phyloP scores from a whole-genome alignment of 176 grass and related monocot genomes.

The Rhynchospora breviuscula region DNA sequence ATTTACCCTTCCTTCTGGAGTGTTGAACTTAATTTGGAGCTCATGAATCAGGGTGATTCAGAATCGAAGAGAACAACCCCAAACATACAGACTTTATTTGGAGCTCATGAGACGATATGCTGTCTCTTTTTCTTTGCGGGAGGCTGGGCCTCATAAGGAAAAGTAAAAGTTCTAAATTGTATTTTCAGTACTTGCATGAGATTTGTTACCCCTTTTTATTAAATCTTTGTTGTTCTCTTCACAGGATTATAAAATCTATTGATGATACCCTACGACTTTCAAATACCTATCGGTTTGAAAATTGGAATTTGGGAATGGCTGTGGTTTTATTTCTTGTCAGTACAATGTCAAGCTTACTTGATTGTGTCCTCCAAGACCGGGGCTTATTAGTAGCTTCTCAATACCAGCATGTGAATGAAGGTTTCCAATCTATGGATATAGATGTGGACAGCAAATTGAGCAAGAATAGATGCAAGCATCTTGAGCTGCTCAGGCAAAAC shows the following conservation, averaged over 20 bases:
- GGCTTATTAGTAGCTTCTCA: slow-evolving; percentile 29
- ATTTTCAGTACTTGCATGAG: neutral
- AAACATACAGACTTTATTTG: slow-evolving; percentile 38
- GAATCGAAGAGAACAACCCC: slow-evolving; percentile 24
- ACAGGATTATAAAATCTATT: slow-evolving; percentile 70
- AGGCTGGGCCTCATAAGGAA: neutral
- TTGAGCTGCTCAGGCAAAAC: slow-evolving; percentile 40
- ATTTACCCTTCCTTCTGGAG: neutral
- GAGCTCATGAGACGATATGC: slow-evolving; percentile 35
- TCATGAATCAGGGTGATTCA: slow-evolving; percentile 22
- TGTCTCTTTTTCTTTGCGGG: slow-evolving; percentile 5
- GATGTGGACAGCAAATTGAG: slow-evolving; percentile 36
- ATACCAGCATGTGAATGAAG: slow-evolving; percentile 15
- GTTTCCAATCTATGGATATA: slow-evolving; percentile 21
- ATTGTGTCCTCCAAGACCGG: slow-evolving; percentile 60
- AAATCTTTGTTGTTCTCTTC: neutral
- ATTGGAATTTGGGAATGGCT: slow-evolving; percentile 44
- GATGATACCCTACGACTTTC: slow-evolving; percentile 67
- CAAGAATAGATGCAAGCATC: slow-evolving; percentile 45
- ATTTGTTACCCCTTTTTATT: neutral
- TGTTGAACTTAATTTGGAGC: neutral
- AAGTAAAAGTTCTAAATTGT: neutral
- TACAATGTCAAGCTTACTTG: slow-evolving; percentile 52
- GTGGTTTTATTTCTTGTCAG: slow-evolving; percentile 57
- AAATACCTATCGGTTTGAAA: slow-evolving; percentile 29